phyloP scores from a whole-genome alignment of 139 green algal genomes.

The Chlamydomonas incerta region DNA sequence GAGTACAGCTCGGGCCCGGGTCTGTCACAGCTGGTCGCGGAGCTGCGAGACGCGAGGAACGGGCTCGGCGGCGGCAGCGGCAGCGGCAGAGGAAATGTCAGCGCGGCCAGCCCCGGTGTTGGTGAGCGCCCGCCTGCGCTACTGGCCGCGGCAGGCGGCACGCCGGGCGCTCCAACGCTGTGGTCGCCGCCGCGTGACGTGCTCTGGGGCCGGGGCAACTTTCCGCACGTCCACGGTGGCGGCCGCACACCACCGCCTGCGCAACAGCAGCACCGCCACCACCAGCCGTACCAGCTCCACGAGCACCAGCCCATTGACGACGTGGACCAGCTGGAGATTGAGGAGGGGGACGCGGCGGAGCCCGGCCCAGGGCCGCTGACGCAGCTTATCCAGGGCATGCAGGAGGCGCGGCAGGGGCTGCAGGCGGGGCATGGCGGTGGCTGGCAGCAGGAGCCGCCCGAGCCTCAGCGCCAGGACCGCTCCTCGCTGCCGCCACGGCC shows the following conservation, averaged over 20 bases:
- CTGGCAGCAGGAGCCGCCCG: not conserved
- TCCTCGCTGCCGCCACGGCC: not conserved
- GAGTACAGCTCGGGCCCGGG: not conserved
- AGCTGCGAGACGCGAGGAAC: not conserved
- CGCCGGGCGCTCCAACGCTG: too few species aligned
- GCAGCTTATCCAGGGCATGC: not conserved
- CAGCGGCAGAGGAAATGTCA: too few species aligned
- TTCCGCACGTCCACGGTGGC: too few species aligned
- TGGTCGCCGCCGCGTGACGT: not conserved
- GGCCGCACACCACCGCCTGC: not conserved
- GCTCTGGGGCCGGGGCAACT: not conserved
- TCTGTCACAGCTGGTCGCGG: not conserved
- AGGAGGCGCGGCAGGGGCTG: not conserved
- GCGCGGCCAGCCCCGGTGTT: too few species aligned
- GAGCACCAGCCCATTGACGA: not conserved
- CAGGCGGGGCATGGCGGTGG: not conserved
- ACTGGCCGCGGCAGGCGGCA: not conserved
- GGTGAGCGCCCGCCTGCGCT: too few species aligned
- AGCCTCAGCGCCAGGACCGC: not conserved
- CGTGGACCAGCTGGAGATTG: not conserved
- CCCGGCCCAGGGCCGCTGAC: constrained; percentile 2
- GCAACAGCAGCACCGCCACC: not conserved
- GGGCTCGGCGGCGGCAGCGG: too few species aligned
- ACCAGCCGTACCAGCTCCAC: too few species aligned
- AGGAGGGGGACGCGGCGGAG: not conserved